Conservation (phyloP, 371 early-diverging fungal species). For the Mortierella sp. region DNA sequence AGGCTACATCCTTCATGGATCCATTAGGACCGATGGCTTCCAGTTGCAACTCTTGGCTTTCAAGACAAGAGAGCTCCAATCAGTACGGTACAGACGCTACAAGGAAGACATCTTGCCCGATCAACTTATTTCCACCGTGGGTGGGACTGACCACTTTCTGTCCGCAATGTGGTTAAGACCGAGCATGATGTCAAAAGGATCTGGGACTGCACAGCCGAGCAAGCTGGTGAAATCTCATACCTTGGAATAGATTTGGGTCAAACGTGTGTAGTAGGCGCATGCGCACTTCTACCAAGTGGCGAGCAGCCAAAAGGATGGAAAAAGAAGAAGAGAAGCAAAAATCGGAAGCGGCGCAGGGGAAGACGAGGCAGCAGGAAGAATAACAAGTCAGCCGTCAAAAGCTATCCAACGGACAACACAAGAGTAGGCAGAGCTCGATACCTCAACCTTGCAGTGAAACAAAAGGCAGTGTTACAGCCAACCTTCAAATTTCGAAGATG, state of each 20-base stretch:
- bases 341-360: too few species aligned
- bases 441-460: too few species aligned
- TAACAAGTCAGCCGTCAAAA: too few species aligned
- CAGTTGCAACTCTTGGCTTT: neutral
- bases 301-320: neutral
- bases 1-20: neutral
- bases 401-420: too few species aligned
- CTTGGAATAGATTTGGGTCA: slow-evolving; percentile 12
- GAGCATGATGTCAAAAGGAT: neutral
- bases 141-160: too few species aligned
- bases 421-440: too few species aligned
- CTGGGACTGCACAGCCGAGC: neutral
- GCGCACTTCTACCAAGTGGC: neutral
- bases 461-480: too few species aligned
- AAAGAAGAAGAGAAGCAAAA: too few species aligned
- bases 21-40: neutral
- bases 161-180: slow-evolving; percentile 2
- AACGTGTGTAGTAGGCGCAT: slow-evolving; percentile 9
- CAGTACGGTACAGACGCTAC: neutral
- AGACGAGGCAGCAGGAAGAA: too few species aligned
- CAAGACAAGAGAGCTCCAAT: neutral
- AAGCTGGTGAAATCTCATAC: neutral
- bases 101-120: too few species aligned
- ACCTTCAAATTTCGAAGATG: too few species aligned
- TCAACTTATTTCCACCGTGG: too few species aligned